These are phyloP conservation scores for Yamadazyma jaroonii DNA, from an alignment of 1,139 yeast species.

Conservation along the genomic window DNA sequence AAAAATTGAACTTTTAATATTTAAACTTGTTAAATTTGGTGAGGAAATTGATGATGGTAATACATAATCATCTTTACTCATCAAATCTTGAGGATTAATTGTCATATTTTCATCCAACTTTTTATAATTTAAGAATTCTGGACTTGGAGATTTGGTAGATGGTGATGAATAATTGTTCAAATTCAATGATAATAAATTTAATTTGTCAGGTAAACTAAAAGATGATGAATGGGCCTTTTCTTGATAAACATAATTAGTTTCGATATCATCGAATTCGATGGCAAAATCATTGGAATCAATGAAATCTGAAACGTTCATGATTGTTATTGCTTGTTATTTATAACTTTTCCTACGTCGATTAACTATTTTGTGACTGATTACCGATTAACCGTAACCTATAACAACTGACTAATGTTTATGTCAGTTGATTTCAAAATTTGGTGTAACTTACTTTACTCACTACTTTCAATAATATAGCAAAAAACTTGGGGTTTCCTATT, in stretches of 20 bases:
- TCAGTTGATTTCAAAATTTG: too few species aligned
- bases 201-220: conserved; percentile 24
- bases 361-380: too few species aligned
- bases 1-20: not conserved
- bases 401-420: not conserved
- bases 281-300: conserved; percentile 1
- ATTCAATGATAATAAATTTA: conserved; percentile 25
- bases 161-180: conserved; percentile 6
- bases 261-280: conserved; percentile 1
- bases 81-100: conserved; percentile 33
- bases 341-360: too few species aligned
- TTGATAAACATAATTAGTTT: conserved; percentile 2
- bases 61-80: conserved; percentile 11
- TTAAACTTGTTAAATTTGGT: conserved; percentile 9
- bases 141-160: conserved; percentile 9
- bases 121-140: conserved; percentile 12
- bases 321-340: too few species aligned
- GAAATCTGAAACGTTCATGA: not conserved
- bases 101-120: conserved; percentile 22
- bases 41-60: conserved; percentile 16
- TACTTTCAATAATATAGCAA: too few species aligned
- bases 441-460: not conserved
- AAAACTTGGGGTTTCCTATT: too few species aligned
- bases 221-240: conserved; percentile 9
- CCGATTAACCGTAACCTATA: too few species aligned